Base-by-base conservation (phyloP, 495 filamentous ascomycete species). In the Lindgomyces ingoldianus region DNA sequence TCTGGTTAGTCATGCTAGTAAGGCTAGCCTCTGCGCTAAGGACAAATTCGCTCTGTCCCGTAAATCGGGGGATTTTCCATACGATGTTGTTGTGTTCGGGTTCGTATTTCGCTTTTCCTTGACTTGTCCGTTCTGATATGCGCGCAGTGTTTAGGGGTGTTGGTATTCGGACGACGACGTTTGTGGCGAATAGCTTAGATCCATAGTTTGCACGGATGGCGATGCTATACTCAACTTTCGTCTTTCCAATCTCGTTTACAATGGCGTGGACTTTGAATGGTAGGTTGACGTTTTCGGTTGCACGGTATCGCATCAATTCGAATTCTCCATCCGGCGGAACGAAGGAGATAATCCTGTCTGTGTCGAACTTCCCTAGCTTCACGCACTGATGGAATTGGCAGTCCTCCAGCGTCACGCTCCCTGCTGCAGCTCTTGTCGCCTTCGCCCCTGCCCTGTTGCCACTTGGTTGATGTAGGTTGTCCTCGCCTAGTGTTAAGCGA, bases 351-450 rank as follows among this genome's bases (percentile, higher is more conserved):
- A 96, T 99, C 53, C 95, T 86, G 75, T 99, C 95, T 1, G 90
- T 89, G 79, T 98, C 94, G 74, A 99, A 99, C 72, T 92, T 96
- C 33, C 92, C 91, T 25, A 99, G 83, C 77, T 97, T 96, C 59
- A 99, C 95, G 77, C 95, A 99, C 78, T 99, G 95, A 76, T 99
- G 95, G 80, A 99, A 97, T 72, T 98, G 94, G 73, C 95, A 98
- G 76, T 99, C 95, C 74, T 99, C 95, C 16, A 99, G 81, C 0
- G 93, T 96, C 59, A 99, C 95, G 53, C 89, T 94, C 6, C 95
- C 95, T 4, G 95, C 95, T 0, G 95, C 95, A 0, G 94, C 94
- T 74, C 95, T 90, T 10, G 93, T 96, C 39, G 92, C 90, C 74
- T 96, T 96, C 53, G 86, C 87, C 4, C 88, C 87, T 54, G 83